Conservation (phyloP, 2,329 filamentous ascomycete genomes). For the Sclerotinia glacialis region DNA sequence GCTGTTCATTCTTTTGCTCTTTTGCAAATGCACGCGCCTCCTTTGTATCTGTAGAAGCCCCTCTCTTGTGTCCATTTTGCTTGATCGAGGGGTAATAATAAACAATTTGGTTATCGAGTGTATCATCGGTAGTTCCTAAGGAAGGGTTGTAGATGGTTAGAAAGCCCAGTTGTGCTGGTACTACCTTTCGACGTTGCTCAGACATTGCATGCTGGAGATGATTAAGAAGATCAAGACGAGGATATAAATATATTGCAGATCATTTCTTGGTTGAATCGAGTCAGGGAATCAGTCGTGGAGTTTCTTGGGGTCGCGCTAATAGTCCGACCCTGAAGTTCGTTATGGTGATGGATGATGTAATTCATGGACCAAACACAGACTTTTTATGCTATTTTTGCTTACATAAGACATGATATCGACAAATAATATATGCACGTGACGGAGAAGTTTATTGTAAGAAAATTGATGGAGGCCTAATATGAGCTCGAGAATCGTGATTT, state of each 20-base stretch:
- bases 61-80: slow-evolving; percentile 19
- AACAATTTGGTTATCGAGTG: slow-evolving; percentile 76
- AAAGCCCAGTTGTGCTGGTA: slow-evolving; percentile 82
- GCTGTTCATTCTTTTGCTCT: slow-evolving; percentile 76
- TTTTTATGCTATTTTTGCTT: neutral
- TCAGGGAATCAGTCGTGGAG: neutral
- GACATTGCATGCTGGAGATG: slow-evolving; percentile 36
- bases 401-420: neutral
- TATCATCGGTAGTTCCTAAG: slow-evolving; percentile 60
- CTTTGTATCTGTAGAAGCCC: slow-evolving; percentile 18
- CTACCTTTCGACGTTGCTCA: slow-evolving; percentile 28
- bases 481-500: neutral
- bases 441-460: neutral
- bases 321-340: neutral
- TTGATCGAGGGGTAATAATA: slow-evolving; percentile 62
- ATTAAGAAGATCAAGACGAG: neutral
- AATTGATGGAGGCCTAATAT: neutral
- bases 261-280: neutral
- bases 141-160: slow-evolving; percentile 94
- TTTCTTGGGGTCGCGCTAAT: neutral
- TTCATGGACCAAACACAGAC: neutral
- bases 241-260: slow-evolving; percentile 9
- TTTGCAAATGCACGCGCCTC: slow-evolving; percentile 41
- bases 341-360: slow-evolving; percentile 6
- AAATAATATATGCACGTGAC: neutral